These are phyloP conservation scores for Theobroma grandiflorum DNA, from an alignment of 441 rosid species.

Conservation along the genomic window DNA sequence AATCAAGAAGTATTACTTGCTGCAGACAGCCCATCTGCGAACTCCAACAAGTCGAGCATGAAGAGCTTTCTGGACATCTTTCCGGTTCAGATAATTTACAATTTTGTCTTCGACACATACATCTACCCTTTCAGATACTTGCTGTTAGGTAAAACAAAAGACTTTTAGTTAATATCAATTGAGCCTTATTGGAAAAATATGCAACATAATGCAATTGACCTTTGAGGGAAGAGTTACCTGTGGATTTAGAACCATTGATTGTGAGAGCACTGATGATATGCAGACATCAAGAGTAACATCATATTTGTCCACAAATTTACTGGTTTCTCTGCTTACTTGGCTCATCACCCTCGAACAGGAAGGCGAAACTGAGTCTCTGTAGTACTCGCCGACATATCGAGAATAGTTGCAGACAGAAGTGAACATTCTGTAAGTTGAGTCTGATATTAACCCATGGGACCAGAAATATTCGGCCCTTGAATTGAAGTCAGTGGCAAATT, in stretches of 20 bases:
- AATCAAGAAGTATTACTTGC: constrained; percentile 43
- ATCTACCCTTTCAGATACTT: constrained; percentile 41
- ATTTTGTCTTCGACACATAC: constrained; percentile 60
- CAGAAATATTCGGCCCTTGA: constrained; percentile 48
- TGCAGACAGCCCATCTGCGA: constrained; percentile 50
- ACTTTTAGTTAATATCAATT: background rate
- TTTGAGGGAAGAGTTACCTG: background rate
- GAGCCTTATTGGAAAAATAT: background rate
- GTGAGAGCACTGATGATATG: constrained; percentile 44
- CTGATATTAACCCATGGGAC: constrained; percentile 66
- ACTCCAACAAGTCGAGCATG: constrained; percentile 58
- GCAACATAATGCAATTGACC: background rate
- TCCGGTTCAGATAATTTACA: constrained; percentile 50
- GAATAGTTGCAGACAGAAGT: constrained; percentile 49
- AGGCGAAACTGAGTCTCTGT: constrained; percentile 38
- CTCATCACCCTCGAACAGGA: constrained; percentile 44
- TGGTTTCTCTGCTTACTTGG: constrained; percentile 44
- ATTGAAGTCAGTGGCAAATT: constrained; percentile 51
- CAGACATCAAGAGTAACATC: constrained; percentile 59
- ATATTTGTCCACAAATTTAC: constrained; percentile 42
- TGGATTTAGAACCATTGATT: constrained; percentile 37
- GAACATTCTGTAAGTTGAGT: constrained; percentile 43
- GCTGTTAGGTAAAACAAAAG: constrained; percentile 34
- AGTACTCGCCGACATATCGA: constrained; percentile 41
- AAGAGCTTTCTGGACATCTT: constrained; percentile 61